phyloP scores from a whole-genome alignment of 2,329 filamentous ascomycete genomes.

The Balansia obtecta region DNA sequence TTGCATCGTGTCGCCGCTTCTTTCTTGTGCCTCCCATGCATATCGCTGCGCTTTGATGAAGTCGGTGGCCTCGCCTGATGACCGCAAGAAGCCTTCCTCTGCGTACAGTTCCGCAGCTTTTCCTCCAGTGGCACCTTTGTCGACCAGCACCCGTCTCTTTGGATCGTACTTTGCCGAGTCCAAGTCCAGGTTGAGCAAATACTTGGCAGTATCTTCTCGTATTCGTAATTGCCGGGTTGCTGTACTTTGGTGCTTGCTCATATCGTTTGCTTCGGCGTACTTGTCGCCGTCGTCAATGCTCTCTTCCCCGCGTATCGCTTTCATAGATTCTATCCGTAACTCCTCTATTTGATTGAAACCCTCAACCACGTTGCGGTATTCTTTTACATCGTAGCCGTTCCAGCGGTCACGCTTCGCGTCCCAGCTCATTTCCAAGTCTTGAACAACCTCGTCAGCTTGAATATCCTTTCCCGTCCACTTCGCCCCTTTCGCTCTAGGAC shows the following conservation, averaged over 20 bases:
- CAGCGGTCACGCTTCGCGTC: conserved; percentile 95
- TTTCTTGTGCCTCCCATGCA: conserved; percentile 92
- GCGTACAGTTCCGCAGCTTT: conserved; percentile 73
- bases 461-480: conserved; percentile 90
- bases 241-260: conserved; percentile 86
- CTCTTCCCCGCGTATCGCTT: conserved; percentile 27
- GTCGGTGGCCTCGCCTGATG: conserved; percentile 81
- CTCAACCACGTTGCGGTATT: conserved; percentile 78
- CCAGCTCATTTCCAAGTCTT: conserved; percentile 82
- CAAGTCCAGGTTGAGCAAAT: conserved; percentile 84
- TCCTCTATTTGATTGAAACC: conserved; percentile 81
- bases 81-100: conserved; percentile 83
- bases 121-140: conserved; percentile 68
- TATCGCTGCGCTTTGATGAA: conserved; percentile 84
- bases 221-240: conserved; percentile 83
- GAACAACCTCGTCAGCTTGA: conserved; percentile 77
- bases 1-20: conserved; percentile 61
- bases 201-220: conserved; percentile 94
- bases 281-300: conserved; percentile 50
- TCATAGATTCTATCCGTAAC: conserved; percentile 45
- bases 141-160: conserved; percentile 84
- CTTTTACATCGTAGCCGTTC: conserved; percentile 90
- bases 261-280: conserved; percentile 92
- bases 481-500: conserved; percentile 79
- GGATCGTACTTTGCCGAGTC: conserved; percentile 97